Conservation (phyloP, 768 basidiomycete genomes). For the Boletus rubropictus region DNA sequence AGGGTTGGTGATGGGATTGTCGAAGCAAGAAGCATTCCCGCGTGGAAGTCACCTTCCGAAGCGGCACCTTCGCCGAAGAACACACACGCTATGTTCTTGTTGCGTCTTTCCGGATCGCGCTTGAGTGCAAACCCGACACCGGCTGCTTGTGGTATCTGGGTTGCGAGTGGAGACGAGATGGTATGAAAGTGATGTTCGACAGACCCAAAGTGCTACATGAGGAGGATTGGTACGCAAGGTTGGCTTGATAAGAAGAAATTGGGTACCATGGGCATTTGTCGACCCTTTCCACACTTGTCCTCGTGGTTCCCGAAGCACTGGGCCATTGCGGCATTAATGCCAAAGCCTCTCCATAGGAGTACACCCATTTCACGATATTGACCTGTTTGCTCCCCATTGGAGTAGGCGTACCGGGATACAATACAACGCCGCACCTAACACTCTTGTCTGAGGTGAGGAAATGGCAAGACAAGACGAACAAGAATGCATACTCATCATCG, state of each 20-base stretch:
- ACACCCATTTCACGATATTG: conserved; percentile 95
- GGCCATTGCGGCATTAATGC: conserved; percentile 75
- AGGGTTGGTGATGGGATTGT: conserved; percentile 70
- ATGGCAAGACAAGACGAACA: not conserved
- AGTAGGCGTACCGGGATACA: not conserved
- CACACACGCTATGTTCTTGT: conserved; percentile 74
- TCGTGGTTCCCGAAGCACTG: conserved; percentile 88
- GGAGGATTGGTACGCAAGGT: not conserved
- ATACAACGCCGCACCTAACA: conserved; percentile 49
- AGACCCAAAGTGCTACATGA: conserved; percentile 75
- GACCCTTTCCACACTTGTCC: conserved; percentile 75
- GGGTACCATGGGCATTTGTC: conserved; percentile 89
- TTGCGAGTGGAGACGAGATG: conserved; percentile 89
- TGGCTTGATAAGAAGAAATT: not conserved
- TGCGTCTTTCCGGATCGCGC: conserved; percentile 62
- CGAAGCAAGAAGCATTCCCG: conserved; percentile 76
- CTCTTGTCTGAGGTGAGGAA: conserved; percentile 38
- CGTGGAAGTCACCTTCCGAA: conserved; percentile 94
- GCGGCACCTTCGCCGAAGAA: conserved; percentile 95
- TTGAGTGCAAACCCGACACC: conserved; percentile 88
- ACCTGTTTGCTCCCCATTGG: conserved; percentile 35
- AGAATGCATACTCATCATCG: conserved; percentile 72
- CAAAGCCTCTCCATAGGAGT: conserved; percentile 81
- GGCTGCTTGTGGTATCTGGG: conserved; percentile 92
- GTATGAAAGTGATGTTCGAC: conserved; percentile 83